Percentiles rank a stretch among this genome's conserved stretches.
Conservation (phyloP, 2,329 filamentous ascomycete genomes). For the Verticillium tricorpus region DNA sequence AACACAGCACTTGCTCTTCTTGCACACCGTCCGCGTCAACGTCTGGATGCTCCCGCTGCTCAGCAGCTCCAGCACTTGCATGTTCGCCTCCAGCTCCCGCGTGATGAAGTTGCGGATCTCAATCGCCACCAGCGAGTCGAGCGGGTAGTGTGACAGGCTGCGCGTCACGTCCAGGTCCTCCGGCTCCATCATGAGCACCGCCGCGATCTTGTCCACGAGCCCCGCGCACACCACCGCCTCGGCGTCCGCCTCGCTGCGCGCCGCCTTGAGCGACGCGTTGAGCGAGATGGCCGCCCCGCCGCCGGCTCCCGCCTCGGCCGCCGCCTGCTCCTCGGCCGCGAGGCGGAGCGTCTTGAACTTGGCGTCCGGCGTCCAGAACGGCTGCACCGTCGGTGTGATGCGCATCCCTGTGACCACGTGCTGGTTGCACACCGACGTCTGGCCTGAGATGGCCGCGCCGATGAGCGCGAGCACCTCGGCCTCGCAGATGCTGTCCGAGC, state of each 20-base stretch:
- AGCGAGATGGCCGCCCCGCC: conserved; percentile 31
- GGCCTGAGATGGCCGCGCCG: conserved; percentile 43
- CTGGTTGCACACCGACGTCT: conserved; percentile 34
- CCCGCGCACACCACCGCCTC: conserved; percentile 38
- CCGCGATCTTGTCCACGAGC: conserved; percentile 41
- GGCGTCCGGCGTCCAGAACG: conserved; percentile 50
- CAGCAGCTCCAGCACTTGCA: conserved; percentile 52
- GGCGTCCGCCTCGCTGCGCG: conserved; percentile 38
- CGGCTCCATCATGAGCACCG: conserved; percentile 42
- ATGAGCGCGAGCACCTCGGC: conserved; percentile 51
- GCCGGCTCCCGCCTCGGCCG: conserved; percentile 23
- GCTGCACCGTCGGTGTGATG: conserved; percentile 38
- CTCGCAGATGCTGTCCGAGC: conserved; percentile 44
- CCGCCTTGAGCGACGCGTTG: conserved; percentile 36
- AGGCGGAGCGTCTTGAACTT: conserved; percentile 48
- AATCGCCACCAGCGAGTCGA: conserved; percentile 45
- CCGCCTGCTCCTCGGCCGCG: conserved; percentile 31
- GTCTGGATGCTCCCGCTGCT: conserved; percentile 46
- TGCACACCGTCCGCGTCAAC: conserved; percentile 41
- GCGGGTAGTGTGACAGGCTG: conserved; percentile 32
- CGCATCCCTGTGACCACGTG: conserved; percentile 52
- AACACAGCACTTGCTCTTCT: conserved; percentile 36
- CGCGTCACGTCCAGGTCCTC: conserved; percentile 43
- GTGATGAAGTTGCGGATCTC: conserved; percentile 48
- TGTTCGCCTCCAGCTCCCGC: conserved; percentile 42